Evolutionary conservation across 768 basidiomycete species (phyloP).

Genomic region (Suillus bovinus): DNA sequence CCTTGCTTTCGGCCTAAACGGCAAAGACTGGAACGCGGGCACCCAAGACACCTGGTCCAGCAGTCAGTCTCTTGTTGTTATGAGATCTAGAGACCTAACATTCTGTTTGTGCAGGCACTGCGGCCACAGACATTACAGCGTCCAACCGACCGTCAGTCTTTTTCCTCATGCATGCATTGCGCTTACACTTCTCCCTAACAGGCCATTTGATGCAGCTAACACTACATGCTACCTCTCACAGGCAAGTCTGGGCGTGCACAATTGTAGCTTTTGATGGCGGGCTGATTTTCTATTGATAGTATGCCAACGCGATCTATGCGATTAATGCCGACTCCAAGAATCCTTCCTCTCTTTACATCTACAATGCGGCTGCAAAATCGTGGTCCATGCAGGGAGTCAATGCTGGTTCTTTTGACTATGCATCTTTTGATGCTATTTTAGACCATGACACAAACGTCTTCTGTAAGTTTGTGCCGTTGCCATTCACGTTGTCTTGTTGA

Average conservation of each 20-base stretch:
- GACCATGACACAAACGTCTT: slow-evolving; percentile 96
- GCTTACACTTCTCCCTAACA: slow-evolving; percentile 23
- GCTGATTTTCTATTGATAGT: slow-evolving; percentile 43
- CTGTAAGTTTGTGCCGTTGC: slow-evolving; percentile 45
- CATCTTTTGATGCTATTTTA: slow-evolving; percentile 69
- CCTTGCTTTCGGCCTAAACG: slow-evolving; percentile 80
- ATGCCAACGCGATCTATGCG: slow-evolving; percentile 84
- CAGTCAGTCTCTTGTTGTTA: slow-evolving; percentile 33
- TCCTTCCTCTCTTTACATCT: slow-evolving; percentile 75
- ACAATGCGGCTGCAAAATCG: slow-evolving; percentile 65
- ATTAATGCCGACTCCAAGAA: slow-evolving; percentile 74
- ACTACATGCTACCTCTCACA: slow-evolving; percentile 75
- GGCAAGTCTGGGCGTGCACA: slow-evolving; percentile 33
- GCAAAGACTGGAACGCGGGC: slow-evolving; percentile 84
- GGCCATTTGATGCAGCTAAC: slow-evolving; percentile 63
- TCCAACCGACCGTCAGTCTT: slow-evolving; percentile 68
- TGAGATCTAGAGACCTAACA: slow-evolving; percentile 3
- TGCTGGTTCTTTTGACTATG: slow-evolving; percentile 57
- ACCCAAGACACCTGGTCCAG: slow-evolving; percentile 66
- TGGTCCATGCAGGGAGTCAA: slow-evolving; percentile 77
- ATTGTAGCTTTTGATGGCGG: background rate
- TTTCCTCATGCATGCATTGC: slow-evolving; percentile 8
- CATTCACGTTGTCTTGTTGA: background rate
- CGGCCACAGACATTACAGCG: slow-evolving; percentile 67
- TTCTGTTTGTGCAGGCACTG: slow-evolving; percentile 22